These are phyloP conservation scores for Aspergillus melleus DNA, from an alignment of 2,329 filamentous ascomycete genomes.

Conservation along the genomic window DNA sequence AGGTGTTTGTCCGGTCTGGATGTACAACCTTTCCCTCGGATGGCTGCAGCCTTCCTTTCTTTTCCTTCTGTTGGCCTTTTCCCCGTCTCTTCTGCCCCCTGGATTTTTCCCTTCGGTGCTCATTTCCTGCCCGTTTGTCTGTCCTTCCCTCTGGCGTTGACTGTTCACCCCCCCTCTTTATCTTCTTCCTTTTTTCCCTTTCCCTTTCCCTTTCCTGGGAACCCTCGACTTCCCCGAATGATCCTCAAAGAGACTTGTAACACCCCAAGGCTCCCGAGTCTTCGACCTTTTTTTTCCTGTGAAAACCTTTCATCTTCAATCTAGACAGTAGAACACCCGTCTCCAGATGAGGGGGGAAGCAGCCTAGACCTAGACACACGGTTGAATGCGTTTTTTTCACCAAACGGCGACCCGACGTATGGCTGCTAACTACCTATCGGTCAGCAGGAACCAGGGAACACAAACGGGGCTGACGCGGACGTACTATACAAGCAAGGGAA, in stretches of 20 bases:
- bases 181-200: too few species aligned
- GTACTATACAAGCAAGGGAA: background rate
- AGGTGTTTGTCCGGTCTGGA: constrained; percentile 25
- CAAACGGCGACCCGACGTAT: background rate
- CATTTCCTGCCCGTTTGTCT: background rate
- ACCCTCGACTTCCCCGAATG: too few species aligned
- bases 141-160: background rate
- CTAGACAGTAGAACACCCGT: background rate
- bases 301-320: background rate
- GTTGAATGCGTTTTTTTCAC: background rate
- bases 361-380: background rate
- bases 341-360: background rate
- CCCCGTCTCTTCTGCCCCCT: background rate
- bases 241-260: background rate
- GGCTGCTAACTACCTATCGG: background rate
- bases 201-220: too few species aligned
- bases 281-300: background rate
- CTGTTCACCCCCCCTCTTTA: background rate
- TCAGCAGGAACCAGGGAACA: background rate
- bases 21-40: constrained; percentile 24
- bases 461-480: background rate
- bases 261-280: background rate
- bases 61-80: constrained; percentile 6
- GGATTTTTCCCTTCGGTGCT: background rate
- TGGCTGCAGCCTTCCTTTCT: constrained; percentile 23